Conservation (phyloP, 345 rosid genomes). For the Eucalyptus sp. region DNA sequence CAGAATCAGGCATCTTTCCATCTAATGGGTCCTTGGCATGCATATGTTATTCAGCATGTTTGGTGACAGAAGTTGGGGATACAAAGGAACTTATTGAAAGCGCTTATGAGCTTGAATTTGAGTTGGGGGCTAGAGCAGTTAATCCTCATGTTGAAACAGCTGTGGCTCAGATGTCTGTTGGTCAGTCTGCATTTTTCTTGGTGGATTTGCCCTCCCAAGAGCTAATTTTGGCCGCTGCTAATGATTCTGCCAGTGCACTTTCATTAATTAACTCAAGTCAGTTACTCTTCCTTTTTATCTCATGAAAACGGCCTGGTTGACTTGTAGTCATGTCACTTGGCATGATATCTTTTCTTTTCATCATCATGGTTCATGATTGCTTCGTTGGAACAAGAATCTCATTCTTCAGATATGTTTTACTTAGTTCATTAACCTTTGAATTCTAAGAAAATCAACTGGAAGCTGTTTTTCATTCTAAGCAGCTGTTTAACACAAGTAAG, state of each 20-base stretch:
- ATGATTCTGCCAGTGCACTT: slow-evolving; percentile 28
- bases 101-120: slow-evolving; percentile 77
- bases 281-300: not conserved
- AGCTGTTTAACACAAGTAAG: not conserved
- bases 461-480: not conserved
- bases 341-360: not conserved
- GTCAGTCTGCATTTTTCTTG: slow-evolving; percentile 56
- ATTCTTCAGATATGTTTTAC: not conserved
- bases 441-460: not conserved
- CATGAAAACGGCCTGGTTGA: not conserved
- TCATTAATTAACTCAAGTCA: slow-evolving; percentile 47
- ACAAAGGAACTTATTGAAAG: slow-evolving; percentile 72
- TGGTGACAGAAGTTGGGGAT: slow-evolving; percentile 24
- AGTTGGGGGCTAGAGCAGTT: slow-evolving; percentile 79
- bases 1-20: slow-evolving; percentile 46
- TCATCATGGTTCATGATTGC: not conserved
- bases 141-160: slow-evolving; percentile 43
- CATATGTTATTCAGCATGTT: slow-evolving; percentile 48
- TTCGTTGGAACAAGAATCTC: not conserved
- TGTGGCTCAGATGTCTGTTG: slow-evolving; percentile 69
- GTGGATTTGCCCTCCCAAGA: slow-evolving; percentile 27
- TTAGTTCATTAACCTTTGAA: not conserved
- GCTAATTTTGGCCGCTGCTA: slow-evolving; percentile 49
- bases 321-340: not conserved
- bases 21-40: slow-evolving; percentile 47